A percentile compares a stretch with the other conserved stretches of the same genome.
Conservation (phyloP, 345 rosid genomes). For the Sapria himalayana region DNA sequence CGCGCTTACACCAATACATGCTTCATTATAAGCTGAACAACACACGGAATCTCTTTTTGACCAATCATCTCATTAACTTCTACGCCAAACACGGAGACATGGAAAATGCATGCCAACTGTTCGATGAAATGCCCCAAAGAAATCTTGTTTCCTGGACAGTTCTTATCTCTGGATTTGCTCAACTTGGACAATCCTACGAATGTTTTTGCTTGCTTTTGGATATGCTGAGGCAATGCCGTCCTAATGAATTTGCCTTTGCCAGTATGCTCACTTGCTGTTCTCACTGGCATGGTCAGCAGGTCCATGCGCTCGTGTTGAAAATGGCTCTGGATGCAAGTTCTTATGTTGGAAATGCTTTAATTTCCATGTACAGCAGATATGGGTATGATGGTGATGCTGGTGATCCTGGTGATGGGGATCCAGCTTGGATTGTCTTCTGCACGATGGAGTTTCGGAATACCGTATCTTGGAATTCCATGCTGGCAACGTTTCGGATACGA, state of each 20-base stretch:
- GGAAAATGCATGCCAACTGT: conserved; percentile 25
- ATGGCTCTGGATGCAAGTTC: conserved; percentile 25
- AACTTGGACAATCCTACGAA: conserved; percentile 23
- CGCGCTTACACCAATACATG: conserved; percentile 35
- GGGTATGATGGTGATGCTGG: background rate
- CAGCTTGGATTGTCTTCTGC: conserved; percentile 51
- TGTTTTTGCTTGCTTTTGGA: conserved; percentile 25
- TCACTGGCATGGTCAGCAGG: conserved; percentile 31
- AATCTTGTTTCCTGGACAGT: conserved; percentile 73
- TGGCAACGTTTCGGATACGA: conserved; percentile 35
- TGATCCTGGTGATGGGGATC: conserved; percentile 11
- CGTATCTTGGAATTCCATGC: conserved; percentile 72
- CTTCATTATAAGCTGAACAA: conserved; percentile 8
- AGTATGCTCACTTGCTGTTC: conserved; percentile 47
- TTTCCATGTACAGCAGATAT: conserved; percentile 43
- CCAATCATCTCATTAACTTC: conserved; percentile 48
- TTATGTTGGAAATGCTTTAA: conserved; percentile 52
- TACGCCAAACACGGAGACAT: conserved; percentile 40
- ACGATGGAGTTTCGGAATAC: conserved; percentile 21
- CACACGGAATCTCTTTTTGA: conserved; percentile 17
- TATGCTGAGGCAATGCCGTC: conserved; percentile 37
- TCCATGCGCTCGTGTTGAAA: conserved; percentile 50
- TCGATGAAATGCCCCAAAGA: conserved; percentile 45
- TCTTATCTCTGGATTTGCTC: conserved; percentile 49
- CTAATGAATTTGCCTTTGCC: conserved; percentile 50